phyloP scores from a whole-genome alignment of 2,329 filamentous ascomycete genomes.

The Neurospora sp. region DNA sequence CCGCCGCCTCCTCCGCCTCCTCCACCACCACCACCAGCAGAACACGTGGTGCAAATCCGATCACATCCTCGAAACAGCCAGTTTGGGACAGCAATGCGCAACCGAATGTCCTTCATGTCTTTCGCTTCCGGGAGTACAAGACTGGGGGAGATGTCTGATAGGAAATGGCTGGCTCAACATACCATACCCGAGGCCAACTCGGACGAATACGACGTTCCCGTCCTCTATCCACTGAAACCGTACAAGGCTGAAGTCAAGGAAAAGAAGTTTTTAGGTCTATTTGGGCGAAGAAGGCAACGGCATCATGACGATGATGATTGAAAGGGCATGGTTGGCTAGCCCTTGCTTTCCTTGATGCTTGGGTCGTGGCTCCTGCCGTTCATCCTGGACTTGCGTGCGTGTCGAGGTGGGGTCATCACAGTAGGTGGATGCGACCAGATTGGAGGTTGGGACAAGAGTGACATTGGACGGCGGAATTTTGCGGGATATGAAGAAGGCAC shows the following conservation, averaged over 20 bases:
- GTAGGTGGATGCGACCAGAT: background rate
- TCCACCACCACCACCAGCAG: background rate
- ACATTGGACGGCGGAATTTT: background rate
- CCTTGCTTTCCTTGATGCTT: background rate
- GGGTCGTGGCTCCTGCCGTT: background rate
- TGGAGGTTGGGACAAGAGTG: background rate
- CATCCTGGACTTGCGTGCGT: background rate
- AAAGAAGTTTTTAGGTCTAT: conserved; percentile 20
- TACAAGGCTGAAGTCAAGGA: conserved; percentile 19
- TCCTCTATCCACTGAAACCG: conserved; percentile 24
- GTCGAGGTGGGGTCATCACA: background rate
- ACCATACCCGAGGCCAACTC: conserved; percentile 8
- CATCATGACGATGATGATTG: background rate
- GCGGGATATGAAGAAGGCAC: background rate
- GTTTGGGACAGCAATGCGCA: conserved; percentile 4
- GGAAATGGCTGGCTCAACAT: conserved; percentile 17
- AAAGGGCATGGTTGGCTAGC: background rate
- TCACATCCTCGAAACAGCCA: background rate
- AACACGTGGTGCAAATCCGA: background rate
- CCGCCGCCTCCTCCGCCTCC: background rate
- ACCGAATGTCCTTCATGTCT: conserved; percentile 22
- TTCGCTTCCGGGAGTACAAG: conserved; percentile 25
- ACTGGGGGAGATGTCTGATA: conserved; percentile 25
- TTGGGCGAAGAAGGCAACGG: conserved; percentile 13
- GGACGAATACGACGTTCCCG: conserved; percentile 20